Conservation (phyloP, 257 asterid genomes). For the Solanum clarkiae region DNA sequence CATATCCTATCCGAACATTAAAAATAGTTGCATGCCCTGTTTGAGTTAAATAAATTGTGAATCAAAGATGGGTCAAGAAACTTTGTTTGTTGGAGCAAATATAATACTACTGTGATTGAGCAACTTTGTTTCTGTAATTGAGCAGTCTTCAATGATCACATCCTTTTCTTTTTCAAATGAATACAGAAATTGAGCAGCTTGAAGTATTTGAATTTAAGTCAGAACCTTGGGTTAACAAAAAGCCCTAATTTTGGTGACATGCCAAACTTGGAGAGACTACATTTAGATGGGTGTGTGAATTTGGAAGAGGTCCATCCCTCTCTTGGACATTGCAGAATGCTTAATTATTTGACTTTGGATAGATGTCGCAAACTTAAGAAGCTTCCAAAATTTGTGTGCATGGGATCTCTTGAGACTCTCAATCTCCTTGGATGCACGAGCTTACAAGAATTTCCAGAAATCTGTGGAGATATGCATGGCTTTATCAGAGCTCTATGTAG, state of each 20-base stretch:
- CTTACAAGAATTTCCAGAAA: not conserved
- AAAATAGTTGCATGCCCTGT: not conserved
- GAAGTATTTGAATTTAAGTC: not conserved
- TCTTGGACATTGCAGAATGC: not conserved
- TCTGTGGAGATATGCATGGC: not conserved
- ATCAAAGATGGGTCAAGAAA: not conserved
- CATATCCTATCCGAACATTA: not conserved
- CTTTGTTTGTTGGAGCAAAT: no score
- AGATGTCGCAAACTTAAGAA: not conserved
- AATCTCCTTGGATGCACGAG: not conserved
- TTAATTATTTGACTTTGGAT: accelerated
- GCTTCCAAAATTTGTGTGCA: not conserved
- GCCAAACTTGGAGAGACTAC: not conserved
- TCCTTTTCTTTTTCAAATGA: not conserved
- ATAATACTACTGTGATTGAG: no score
- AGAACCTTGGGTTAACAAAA: not conserved
- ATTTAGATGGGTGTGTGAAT: not conserved
- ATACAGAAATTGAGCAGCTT: not conserved
- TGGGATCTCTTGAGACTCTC: not conserved
- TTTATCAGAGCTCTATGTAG: not conserved
- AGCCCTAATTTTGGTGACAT: not conserved
- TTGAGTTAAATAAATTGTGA: not conserved
- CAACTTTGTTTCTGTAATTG: no score
- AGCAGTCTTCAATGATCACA: no score
- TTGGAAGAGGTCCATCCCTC: not conserved